Percentiles rank a stretch among this genome's conserved stretches.
phyloP scores from a whole-genome alignment of 2,329 filamentous ascomycete genomes.

The Lasiodiplodia hormozganensis region DNA sequence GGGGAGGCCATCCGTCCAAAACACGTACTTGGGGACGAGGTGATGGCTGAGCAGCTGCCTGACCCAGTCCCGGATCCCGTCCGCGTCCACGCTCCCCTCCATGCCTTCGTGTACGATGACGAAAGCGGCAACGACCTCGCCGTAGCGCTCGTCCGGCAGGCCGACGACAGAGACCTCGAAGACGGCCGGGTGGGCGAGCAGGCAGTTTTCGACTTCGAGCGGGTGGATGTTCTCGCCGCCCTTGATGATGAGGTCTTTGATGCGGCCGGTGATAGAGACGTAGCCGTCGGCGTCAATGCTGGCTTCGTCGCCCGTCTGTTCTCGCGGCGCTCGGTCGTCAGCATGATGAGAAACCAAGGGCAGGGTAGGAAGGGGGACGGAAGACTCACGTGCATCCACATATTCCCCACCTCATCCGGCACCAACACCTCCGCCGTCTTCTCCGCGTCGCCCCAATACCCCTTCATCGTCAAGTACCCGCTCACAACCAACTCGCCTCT shows the following conservation, averaged over 20 bases:
- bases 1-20: constrained; percentile 73
- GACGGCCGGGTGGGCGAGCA: constrained; percentile 75
- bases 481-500: constrained; percentile 82
- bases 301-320: constrained; percentile 85
- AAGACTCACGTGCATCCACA: constrained; percentile 76
- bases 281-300: constrained; percentile 83
- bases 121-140: constrained; percentile 87
- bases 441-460: constrained; percentile 80
- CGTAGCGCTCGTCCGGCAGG: constrained; percentile 79
- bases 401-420: constrained; percentile 59
- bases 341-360: neutral
- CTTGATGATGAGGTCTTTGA: constrained; percentile 95
- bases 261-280: constrained; percentile 85
- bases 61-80: constrained; percentile 76
- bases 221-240: constrained; percentile 97
- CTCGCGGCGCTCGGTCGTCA: neutral
- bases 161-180: constrained; percentile 84
- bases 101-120: constrained; percentile 61
- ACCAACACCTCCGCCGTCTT: constrained; percentile 74
- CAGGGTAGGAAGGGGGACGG: neutral
- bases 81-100: constrained; percentile 54
- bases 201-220: constrained; percentile 87
- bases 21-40: constrained; percentile 84
- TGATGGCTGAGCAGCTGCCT: constrained; percentile 73
- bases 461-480: constrained; percentile 90